phyloP scores from a whole-genome alignment of 208 protist genomes.

The Acanthamoeba divionensis region DNA sequence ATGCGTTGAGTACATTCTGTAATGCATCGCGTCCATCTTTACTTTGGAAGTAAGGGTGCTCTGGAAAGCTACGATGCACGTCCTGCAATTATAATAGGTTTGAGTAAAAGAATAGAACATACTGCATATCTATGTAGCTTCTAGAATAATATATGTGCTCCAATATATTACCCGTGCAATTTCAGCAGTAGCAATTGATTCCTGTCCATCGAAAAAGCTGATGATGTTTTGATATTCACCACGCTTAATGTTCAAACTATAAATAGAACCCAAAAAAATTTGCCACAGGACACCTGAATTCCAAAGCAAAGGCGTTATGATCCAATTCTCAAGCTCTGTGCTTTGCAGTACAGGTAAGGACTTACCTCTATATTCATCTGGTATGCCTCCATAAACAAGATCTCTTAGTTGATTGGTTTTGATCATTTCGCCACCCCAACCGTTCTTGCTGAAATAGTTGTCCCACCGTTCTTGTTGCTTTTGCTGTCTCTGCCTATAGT shows the following conservation, averaged over 20 bases:
- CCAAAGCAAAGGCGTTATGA: not conserved
- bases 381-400: not conserved
- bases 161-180: conserved; percentile 2
- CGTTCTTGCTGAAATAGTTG: conserved; percentile 33
- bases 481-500: not conserved
- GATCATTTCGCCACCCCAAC: conserved; percentile 34
- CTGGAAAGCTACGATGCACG: conserved; percentile 63
- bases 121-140: not conserved
- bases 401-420: not conserved
- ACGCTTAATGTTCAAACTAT: not conserved
- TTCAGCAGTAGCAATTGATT: conserved; percentile 7
- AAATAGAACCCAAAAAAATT: conserved; percentile 9
- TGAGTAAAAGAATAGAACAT: not conserved
- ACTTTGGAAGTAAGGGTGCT: conserved; percentile 52
- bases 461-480: conserved; percentile 36
- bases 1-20: conserved; percentile 69
- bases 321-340: no score
- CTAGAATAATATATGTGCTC: not conserved
- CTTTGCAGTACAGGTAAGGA: no score
- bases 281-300: conserved; percentile 31
- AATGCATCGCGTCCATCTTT: conserved; percentile 25
- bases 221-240: conserved; percentile 47
- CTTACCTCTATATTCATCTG: conserved; percentile 33
- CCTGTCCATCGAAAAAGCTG: not conserved
- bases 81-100: conserved; percentile 56